Base-by-base conservation (phyloP, 164 flowering plant species). In the Stephania yunnanensis region DNA sequence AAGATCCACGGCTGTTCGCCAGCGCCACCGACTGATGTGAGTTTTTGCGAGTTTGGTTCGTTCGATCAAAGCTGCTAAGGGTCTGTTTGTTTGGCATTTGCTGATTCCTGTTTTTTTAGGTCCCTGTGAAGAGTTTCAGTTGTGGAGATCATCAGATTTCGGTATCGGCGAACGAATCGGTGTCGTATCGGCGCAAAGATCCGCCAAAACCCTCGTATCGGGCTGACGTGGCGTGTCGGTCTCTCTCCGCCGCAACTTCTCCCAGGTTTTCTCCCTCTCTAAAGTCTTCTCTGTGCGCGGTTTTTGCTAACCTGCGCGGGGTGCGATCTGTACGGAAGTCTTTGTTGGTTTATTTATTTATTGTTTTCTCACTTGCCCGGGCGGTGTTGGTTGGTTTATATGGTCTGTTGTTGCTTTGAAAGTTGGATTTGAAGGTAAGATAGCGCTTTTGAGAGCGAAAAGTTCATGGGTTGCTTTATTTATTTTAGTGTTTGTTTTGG, bases 131-230 rank as follows among this genome's bases (percentile, higher is more conserved):
- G 10, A 81, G 80, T 68, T 82, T 68, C 70, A 72, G 64, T 46
- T 78, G 78, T 50, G 73, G 75, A 50, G 84, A 80, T 73, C 76
- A 73, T 5, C 85, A 74, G 76, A 73, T 71, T 5, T 76, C 84
- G 36, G 83, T 71, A 68, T 64, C 86, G 20, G 85, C 79, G 17
- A 82, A 82, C 9, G 88, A 85, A 68, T 69, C 79, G 45, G 79
- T 69, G 52, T 74, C 83, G 50, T 72, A 55, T 74, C 71, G 65
- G 71, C 52, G 71, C 22, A 75, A 78, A 44, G 87, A 82, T 70
- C 75, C 82, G 29, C 78, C 77, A 36, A 80, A 77, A 63, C 71
- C 83, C n/a, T 77, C 73, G 17, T 44, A 71, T 69, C 48, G 22
- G 8, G 20, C 22, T 44, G 71, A 69, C 71, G 50, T 42, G 71